A percentile compares a stretch with the other conserved stretches of the same genome.
These are phyloP conservation scores for Meira miltonrushii DNA, from an alignment of 1,284 basidiomycete species.

Conservation along the genomic window DNA sequence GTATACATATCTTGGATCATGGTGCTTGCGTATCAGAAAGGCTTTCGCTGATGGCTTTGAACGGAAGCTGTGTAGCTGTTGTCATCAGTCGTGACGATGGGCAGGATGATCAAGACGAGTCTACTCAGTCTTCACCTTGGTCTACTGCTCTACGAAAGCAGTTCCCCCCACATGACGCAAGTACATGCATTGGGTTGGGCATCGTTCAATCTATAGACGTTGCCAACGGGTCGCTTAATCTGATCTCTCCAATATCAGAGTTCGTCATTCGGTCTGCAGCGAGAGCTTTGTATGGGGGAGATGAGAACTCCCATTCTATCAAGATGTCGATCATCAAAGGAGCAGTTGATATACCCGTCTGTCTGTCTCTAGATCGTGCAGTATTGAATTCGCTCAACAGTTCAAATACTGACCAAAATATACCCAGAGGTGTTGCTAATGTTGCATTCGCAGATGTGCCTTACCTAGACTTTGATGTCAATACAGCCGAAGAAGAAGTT, in stretches of 20 bases:
- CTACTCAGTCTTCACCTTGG: neutral
- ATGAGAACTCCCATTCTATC: slow-evolving; percentile 23
- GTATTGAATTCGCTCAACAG: slow-evolving; percentile 23
- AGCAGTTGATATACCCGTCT: slow-evolving; percentile 77
- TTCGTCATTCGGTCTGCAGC: slow-evolving; percentile 60
- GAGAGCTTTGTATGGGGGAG: slow-evolving; percentile 57
- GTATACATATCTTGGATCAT: slow-evolving; percentile 51
- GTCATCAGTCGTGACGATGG: slow-evolving; percentile 14
- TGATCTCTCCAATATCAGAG: slow-evolving; percentile 51
- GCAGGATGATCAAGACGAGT: neutral
- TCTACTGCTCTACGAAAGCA: neutral
- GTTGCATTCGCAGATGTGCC: slow-evolving; percentile 65
- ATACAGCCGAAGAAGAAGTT: slow-evolving; percentile 55
- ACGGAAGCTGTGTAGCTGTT: slow-evolving; percentile 69
- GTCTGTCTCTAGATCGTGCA: slow-evolving; percentile 76
- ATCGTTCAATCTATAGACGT: slow-evolving; percentile 43
- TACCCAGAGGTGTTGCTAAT: neutral
- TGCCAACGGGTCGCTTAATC: slow-evolving; percentile 21
- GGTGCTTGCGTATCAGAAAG: slow-evolving; percentile 29
- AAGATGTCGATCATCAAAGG: slow-evolving; percentile 64
- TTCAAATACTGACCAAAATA: neutral
- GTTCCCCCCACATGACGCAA: neutral
- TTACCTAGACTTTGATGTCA: slow-evolving; percentile 72
- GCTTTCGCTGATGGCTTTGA: slow-evolving; percentile 61
- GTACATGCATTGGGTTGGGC: slow-evolving; percentile 28